Base-by-base conservation (phyloP, 169 alveolate species). In the Cryptosporidium xiaoi region DNA sequence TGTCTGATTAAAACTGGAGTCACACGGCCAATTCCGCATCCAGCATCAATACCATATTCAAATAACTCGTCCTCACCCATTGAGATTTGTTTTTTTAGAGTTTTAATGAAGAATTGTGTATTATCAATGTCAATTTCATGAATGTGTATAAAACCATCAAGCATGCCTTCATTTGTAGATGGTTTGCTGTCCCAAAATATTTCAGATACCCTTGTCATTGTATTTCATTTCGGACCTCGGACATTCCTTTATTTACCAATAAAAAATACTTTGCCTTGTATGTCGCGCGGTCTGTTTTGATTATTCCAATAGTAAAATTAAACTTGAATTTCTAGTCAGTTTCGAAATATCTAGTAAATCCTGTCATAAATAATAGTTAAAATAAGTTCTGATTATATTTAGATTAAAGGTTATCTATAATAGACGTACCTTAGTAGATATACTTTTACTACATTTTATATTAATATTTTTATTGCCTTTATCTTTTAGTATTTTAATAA, bases 21-120 rank as follows among this genome's bases (percentile, higher is more conserved):
- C 34, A 62, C 71, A 77, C 87, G 87, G 2, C 87, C 87, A 62
- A 77, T 77, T 40, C 87, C 87, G 40, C 87, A 77, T 15, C 87
- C 87, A 1, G 77, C 87, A 77, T 77, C 87, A 27, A 77, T 13
- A 7, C 87, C 87, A 53, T 62, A 77, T 44, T 60, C 69, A 77
- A 77, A 77, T 34, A 60, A 27, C 4, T 40, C 48, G 7, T 62
- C 31, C 15, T 15, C 46, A 56, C 16, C 24, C 64, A 77, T 55
- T 3, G 50, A 36, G 34, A 62, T 31, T 13, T 44, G 58, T 18
- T 36, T 56, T 62, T 62, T 77, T 44, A 77, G 50, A 2, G 87
- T 62, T 60, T 40, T 62, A 12, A 77, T 60, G 31, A 77, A 77
- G 40, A 36, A 56, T 24, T 24, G 3, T 18, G 65, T 60, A 77